These are phyloP conservation scores for Fusarium ambrosium DNA, from an alignment of 2,329 filamentous ascomycete species.

Conservation along the genomic window DNA sequence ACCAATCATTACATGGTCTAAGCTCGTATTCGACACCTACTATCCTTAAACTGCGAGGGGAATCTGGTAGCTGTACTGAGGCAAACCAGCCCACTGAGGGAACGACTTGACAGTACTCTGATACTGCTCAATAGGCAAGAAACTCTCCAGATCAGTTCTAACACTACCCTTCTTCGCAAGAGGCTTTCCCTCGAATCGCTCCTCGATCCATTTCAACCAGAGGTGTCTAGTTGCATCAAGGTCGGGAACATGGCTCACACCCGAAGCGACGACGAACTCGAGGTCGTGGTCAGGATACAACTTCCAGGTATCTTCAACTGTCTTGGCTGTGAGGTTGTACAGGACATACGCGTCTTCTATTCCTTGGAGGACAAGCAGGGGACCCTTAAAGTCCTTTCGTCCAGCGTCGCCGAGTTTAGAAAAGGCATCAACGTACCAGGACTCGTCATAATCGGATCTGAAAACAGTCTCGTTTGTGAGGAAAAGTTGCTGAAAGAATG, in stretches of 20 bases:
- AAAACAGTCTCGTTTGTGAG: not conserved
- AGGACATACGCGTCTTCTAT: conserved; percentile 41
- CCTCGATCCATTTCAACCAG: conserved; percentile 40
- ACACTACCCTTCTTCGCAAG: conserved; percentile 2
- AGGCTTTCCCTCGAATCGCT: conserved; percentile 27
- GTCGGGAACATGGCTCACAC: conserved; percentile 22
- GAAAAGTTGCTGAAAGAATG: conserved; percentile 1
- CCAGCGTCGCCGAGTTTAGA: conserved; percentile 40
- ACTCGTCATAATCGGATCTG: not conserved
- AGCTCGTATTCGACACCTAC: not conserved
- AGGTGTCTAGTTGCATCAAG: conserved; percentile 25
- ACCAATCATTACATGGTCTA: not conserved
- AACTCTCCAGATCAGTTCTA: conserved; percentile 20
- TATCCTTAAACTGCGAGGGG: not conserved
- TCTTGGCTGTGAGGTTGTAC: conserved; percentile 1
- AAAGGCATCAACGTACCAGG: conserved; percentile 15
- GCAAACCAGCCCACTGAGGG: not conserved
- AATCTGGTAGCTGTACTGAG: conserved; percentile 5
- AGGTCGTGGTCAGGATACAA: conserved; percentile 18
- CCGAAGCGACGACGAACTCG: conserved; percentile 31
- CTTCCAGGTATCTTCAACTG: conserved; percentile 33
- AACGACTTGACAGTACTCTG: conserved; percentile 9
- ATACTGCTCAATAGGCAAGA: conserved; percentile 26
- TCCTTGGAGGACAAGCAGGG: conserved; percentile 54
- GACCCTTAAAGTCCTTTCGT: conserved; percentile 49